Percentiles rank a stretch among this genome's conserved stretches.
These are phyloP conservation scores for Colletotrichum sp. DNA, from an alignment of 2,329 filamentous ascomycete species.

Conservation along the genomic window DNA sequence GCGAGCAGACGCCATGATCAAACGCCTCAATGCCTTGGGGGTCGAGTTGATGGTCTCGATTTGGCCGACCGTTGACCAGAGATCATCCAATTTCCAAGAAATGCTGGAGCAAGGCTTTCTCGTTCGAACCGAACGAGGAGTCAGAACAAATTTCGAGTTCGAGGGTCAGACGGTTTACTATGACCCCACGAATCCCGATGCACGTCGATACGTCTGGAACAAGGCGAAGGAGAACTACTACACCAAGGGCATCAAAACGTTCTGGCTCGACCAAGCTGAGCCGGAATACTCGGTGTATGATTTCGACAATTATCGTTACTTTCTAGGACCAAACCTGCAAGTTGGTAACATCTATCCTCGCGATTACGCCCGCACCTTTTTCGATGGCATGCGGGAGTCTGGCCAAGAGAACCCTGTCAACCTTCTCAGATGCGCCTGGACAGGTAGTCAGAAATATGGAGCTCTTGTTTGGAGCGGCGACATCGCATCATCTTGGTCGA, in stretches of 20 bases:
- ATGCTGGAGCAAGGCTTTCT: conserved; percentile 53
- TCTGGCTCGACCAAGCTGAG: conserved; percentile 74
- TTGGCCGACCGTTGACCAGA: conserved; percentile 59
- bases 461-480: conserved; percentile 71
- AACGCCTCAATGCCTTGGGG: conserved; percentile 59
- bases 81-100: conserved; percentile 30
- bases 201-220: conserved; percentile 62
- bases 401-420: conserved; percentile 64
- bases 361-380: conserved; percentile 63
- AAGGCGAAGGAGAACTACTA: conserved; percentile 65
- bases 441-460: conserved; percentile 64
- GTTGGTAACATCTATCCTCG: conserved; percentile 65
- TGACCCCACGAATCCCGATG: conserved; percentile 66
- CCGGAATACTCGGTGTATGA: conserved; percentile 69
- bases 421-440: conserved; percentile 53
- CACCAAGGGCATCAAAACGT: conserved; percentile 63
- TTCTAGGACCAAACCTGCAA: conserved; percentile 37
- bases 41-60: conserved; percentile 73
- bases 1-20: conserved; percentile 2
- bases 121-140: conserved; percentile 63
- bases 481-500: conserved; percentile 66
- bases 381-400: conserved; percentile 58
- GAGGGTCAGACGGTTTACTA: conserved; percentile 63
- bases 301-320: conserved; percentile 69
- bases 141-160: conserved; percentile 62